Percentiles rank a stretch among this genome's conserved stretches.
Evolutionary conservation across 2,329 filamentous ascomycete genomes (phyloP).

Genomic region (Phyllosticta paracitricarpa): DNA sequence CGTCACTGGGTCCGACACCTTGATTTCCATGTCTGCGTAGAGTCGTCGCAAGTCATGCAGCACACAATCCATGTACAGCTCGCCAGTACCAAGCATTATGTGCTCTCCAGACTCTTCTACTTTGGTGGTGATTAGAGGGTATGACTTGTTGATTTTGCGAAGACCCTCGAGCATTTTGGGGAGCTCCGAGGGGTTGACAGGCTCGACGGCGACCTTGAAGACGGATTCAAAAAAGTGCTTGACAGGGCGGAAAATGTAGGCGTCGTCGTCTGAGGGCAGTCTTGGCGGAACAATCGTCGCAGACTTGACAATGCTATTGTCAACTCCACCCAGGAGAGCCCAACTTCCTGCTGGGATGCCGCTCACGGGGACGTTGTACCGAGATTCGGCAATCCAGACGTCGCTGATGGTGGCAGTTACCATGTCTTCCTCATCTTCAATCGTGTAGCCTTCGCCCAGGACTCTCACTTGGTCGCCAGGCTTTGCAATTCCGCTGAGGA

Average conservation of each 20-base stretch:
- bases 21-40: conserved; percentile 99
- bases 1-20: conserved; percentile 95
- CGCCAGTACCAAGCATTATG: conserved; percentile 86
- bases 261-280: conserved; percentile 78
- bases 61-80: conserved; percentile 99
- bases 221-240: conserved; percentile 95
- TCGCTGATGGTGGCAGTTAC: conserved; percentile 71
- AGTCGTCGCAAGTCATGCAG: conserved; percentile 83
- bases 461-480: conserved; percentile 79
- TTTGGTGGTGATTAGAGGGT: conserved; percentile 89
- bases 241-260: conserved; percentile 89
- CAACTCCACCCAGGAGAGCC: conserved; percentile 83
- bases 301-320: conserved; percentile 97
- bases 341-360: conserved; percentile 91
- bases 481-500: conserved; percentile 82
- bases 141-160: conserved; percentile 95
- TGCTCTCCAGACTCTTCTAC: conserved; percentile 98
- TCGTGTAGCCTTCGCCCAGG: conserved; percentile 86
- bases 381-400: conserved; percentile 82
- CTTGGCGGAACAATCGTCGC: conserved; percentile 78
- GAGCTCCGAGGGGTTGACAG: conserved; percentile 93
- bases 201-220: conserved; percentile 94
- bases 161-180: conserved; percentile 98
- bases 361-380: conserved; percentile 85
- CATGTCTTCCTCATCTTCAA: conserved; percentile 98